Conservation (phyloP, 1,284 basidiomycete genomes). For the Abortiporus biennis region DNA sequence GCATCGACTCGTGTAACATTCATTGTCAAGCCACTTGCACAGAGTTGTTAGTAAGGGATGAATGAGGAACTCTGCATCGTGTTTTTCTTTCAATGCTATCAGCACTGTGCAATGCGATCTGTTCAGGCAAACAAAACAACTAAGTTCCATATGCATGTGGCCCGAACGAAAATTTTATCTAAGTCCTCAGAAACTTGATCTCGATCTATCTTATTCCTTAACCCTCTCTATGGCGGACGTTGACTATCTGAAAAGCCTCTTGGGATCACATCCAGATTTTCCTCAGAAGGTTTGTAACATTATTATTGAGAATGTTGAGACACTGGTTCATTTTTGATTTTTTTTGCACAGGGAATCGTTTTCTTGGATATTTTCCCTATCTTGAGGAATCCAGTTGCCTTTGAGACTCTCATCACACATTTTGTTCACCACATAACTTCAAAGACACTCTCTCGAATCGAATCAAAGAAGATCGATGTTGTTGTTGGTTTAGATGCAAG, state of each 20-base stretch:
- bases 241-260: conserved; percentile 60
- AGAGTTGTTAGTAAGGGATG: no score
- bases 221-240: conserved; percentile 64
- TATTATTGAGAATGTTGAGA: neutral
- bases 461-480: conserved; percentile 79
- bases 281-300: conserved; percentile 70
- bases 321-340: neutral
- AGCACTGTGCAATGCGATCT: no score
- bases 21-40: no score
- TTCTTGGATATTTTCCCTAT: conserved; percentile 93
- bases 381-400: conserved; percentile 75
- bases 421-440: conserved; percentile 85
- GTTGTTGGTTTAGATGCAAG: conserved; percentile 95
- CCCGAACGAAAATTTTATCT: neutral
- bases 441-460: conserved; percentile 55
- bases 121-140: neutral
- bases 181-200: neutral
- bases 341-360: conserved; percentile 53
- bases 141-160: neutral
- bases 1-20: neutral
- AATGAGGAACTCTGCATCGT: no score
- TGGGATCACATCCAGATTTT: conserved; percentile 75
- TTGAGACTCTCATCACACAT: conserved; percentile 91
- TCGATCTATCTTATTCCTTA: conserved; percentile 3
- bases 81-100: no score